Evolutionary conservation across 139 green algal genomes (phyloP).

Genomic region (Chlorella sp.): DNA sequence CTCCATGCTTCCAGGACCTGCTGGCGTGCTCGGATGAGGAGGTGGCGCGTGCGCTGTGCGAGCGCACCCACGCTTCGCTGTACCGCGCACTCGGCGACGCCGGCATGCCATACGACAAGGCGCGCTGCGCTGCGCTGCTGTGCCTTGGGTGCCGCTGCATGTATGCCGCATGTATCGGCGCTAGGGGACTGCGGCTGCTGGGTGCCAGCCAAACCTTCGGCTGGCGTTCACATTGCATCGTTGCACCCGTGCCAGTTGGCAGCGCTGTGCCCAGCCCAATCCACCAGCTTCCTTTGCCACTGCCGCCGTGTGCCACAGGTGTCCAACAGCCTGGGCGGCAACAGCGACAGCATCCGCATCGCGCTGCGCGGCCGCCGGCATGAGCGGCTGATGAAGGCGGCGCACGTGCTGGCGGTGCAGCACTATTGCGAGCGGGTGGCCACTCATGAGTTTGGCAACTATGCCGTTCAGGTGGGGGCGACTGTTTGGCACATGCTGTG

Average conservation of each 20-base stretch:
- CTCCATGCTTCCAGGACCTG: not conserved
- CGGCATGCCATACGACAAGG: not conserved
- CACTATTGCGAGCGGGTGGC: constrained; percentile 11
- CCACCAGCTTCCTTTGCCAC: not conserved
- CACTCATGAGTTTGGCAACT: constrained; percentile 43
- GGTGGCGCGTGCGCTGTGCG: not conserved
- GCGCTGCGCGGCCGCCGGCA: constrained; percentile 20
- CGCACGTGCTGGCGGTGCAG: constrained; percentile 30
- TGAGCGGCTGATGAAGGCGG: constrained; percentile 34
- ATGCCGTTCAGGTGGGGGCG: constrained; percentile 36
- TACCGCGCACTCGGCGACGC: constrained; percentile 38
- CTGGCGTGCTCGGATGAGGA: constrained; percentile 24
- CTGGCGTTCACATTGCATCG: too few species aligned
- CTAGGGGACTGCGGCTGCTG: too few species aligned
- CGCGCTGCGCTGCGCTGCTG: too few species aligned
- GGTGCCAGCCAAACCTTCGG: too few species aligned
- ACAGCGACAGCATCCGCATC: constrained; percentile 9
- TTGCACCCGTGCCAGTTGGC: too few species aligned
- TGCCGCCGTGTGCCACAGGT: not conserved
- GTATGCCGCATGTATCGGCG: too few species aligned
- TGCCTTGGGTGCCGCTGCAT: too few species aligned
- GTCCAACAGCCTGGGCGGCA: constrained; percentile 3
- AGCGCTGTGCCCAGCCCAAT: too few species aligned
- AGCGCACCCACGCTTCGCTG: constrained; percentile 34
- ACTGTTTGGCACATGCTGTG: too few species aligned